phyloP scores from a whole-genome alignment of 805 yeast genomes.

The Danielozyma ontarioensis region DNA sequence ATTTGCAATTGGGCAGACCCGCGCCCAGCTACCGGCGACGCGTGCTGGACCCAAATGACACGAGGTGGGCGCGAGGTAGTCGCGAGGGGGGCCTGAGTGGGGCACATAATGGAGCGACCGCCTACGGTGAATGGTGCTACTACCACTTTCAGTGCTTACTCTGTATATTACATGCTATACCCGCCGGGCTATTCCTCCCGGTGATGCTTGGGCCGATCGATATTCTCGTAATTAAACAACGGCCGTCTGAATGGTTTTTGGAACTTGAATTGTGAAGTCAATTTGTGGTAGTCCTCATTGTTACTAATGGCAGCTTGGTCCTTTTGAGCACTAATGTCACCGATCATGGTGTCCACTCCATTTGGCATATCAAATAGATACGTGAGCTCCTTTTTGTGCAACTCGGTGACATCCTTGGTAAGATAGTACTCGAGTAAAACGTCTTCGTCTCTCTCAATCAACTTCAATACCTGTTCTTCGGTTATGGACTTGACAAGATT shows the following conservation, averaged over 20 bases:
- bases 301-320: conserved; percentile 6
- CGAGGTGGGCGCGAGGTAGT: no score
- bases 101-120: no score
- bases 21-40: no score
- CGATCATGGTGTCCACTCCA: conserved; percentile 17
- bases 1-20: no score
- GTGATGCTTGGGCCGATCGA: conserved; percentile 20
- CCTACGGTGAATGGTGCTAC: no score
- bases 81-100: no score
- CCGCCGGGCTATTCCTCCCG: conserved; percentile 6
- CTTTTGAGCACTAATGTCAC: conserved; percentile 14
- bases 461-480: conserved; percentile 13
- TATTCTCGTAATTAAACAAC: conserved; percentile 20
- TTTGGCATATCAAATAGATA: conserved; percentile 13
- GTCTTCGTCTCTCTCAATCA: conserved; percentile 16
- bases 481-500: conserved; percentile 15
- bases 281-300: conserved; percentile 16
- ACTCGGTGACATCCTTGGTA: conserved; percentile 19
- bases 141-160: no score
- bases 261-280: conserved; percentile 15
- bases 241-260: conserved; percentile 21
- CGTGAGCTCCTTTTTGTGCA: conserved; percentile 19
- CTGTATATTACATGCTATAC: no score
- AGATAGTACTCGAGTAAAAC: conserved; percentile 21
- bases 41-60: no score